Evolutionary conservation across 1,284 basidiomycete genomes (phyloP).

Genomic region (Papiliotrema laurentii): DNA sequence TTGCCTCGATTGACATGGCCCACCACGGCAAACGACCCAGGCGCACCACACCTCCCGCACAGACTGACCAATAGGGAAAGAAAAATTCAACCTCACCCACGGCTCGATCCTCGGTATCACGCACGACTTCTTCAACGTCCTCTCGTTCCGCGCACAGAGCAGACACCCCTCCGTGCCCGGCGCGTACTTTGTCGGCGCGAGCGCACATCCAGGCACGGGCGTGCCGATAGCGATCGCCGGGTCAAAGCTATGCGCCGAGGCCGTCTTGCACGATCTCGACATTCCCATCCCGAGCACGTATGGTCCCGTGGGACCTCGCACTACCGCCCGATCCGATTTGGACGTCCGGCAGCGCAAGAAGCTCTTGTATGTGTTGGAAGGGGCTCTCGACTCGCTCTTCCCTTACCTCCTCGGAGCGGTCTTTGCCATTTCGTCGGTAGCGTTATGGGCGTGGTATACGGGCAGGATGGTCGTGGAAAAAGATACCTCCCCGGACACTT

Average conservation of each 20-base stretch:
- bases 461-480: not conserved
- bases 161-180: constrained; percentile 29
- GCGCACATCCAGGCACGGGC: constrained; percentile 40
- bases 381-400: constrained; percentile 1
- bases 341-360: constrained; percentile 10
- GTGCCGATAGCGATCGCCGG: constrained; percentile 43
- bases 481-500: not conserved
- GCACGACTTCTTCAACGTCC: constrained; percentile 46
- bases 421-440: constrained; percentile 4
- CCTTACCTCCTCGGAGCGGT: constrained; percentile 18
- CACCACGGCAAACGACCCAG: not conserved
- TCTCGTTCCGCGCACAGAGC: constrained; percentile 37
- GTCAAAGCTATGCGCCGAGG: constrained; percentile 31
- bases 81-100: constrained; percentile 45
- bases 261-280: constrained; percentile 24
- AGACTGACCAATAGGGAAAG: constrained; percentile 28
- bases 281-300: constrained; percentile 22
- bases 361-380: constrained; percentile 15
- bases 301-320: not conserved
- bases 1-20: not conserved
- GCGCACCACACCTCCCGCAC: not conserved
- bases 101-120: constrained; percentile 45
- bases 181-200: constrained; percentile 43
- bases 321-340: constrained; percentile 9
- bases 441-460: not conserved